phyloP scores from a whole-genome alignment of 2,329 filamentous ascomycete genomes.

The Phaeomoniella chlamydospora region DNA sequence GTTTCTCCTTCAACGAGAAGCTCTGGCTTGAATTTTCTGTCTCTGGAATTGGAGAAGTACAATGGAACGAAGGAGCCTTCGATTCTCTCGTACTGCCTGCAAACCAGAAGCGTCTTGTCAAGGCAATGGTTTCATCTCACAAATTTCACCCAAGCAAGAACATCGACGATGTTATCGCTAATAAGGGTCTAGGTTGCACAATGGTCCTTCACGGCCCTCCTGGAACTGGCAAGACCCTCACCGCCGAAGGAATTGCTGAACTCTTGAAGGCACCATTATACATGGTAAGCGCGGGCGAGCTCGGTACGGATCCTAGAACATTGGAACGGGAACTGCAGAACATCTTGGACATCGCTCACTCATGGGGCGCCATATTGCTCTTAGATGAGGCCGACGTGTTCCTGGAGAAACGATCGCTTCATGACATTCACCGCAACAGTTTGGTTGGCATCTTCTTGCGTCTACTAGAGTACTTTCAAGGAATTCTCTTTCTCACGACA shows the following conservation, averaged over 20 bases:
- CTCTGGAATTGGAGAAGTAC: constrained; percentile 62
- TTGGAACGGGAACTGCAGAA: constrained; percentile 68
- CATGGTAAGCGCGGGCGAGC: constrained; percentile 67
- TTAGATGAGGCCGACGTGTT: constrained; percentile 80
- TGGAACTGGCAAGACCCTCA: constrained; percentile 78
- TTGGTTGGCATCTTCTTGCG: constrained; percentile 79
- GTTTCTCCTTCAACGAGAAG: constrained; percentile 79
- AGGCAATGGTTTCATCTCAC: constrained; percentile 70
- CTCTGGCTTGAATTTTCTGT: constrained; percentile 81
- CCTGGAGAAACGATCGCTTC: constrained; percentile 66
- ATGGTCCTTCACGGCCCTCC: constrained; percentile 72
- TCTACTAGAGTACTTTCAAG: constrained; percentile 81
- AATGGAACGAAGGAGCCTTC: constrained; percentile 75
- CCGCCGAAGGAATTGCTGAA: constrained; percentile 75
- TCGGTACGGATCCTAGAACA: constrained; percentile 60
- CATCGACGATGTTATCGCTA: constrained; percentile 69
- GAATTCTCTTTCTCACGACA: constrained; percentile 78
- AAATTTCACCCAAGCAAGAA: constrained; percentile 68
- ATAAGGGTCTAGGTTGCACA: constrained; percentile 77
- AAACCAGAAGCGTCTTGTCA: constrained; percentile 54
- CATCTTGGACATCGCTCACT: constrained; percentile 72
- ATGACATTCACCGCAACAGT: constrained; percentile 73
- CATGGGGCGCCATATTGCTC: constrained; percentile 72
- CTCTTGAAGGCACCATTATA: constrained; percentile 70
- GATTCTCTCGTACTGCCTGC: constrained; percentile 59